These are phyloP conservation scores for Parathielavia hyrcaniae DNA, from an alignment of 495 filamentous ascomycete genomes.

Conservation along the genomic window DNA sequence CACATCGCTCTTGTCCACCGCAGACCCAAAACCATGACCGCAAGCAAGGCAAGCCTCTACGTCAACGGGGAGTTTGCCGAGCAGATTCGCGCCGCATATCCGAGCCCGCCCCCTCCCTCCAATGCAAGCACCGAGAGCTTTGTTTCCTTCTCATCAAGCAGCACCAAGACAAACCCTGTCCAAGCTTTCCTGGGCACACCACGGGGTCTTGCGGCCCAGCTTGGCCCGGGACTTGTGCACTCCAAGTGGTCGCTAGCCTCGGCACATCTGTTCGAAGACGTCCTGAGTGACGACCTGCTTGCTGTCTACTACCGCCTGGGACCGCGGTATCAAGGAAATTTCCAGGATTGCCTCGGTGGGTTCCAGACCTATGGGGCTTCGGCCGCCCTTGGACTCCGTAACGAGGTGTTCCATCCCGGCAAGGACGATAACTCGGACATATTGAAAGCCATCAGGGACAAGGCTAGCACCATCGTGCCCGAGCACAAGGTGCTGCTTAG, in stretches of 20 bases:
- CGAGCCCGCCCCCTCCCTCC: conserved; percentile 57
- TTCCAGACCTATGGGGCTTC: conserved; percentile 98
- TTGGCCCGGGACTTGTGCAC: conserved; percentile 67
- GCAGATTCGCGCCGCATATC: conserved; percentile 83
- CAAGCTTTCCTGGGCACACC: conserved; percentile 94
- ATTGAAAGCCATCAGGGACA: conserved; percentile 73
- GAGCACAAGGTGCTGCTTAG: conserved; percentile 81
- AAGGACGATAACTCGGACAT: conserved; percentile 93
- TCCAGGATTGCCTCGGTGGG: conserved; percentile 90
- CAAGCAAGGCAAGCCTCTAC: conserved; percentile 81
- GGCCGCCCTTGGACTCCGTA: conserved; percentile 79
- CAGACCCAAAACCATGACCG: conserved; percentile 62
- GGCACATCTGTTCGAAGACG: conserved; percentile 80
- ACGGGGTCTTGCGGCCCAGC: conserved; percentile 73
- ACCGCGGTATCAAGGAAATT: conserved; percentile 86
- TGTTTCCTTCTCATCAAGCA: conserved; percentile 52
- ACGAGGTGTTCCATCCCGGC: conserved; percentile 84
- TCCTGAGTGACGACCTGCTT: conserved; percentile 84
- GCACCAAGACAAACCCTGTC: conserved; percentile 56
- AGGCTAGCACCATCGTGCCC: conserved; percentile 71
- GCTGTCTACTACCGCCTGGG: conserved; percentile 87
- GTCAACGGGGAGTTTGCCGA: conserved; percentile 91
- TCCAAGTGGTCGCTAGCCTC: conserved; percentile 85
- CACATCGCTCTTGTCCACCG: conserved; percentile 83
- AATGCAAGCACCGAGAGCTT: conserved; percentile 56